Percentiles rank a stretch among this genome's conserved stretches.
Conservation (phyloP, 306 rosid genomes). For the Quillaja saponaria region DNA sequence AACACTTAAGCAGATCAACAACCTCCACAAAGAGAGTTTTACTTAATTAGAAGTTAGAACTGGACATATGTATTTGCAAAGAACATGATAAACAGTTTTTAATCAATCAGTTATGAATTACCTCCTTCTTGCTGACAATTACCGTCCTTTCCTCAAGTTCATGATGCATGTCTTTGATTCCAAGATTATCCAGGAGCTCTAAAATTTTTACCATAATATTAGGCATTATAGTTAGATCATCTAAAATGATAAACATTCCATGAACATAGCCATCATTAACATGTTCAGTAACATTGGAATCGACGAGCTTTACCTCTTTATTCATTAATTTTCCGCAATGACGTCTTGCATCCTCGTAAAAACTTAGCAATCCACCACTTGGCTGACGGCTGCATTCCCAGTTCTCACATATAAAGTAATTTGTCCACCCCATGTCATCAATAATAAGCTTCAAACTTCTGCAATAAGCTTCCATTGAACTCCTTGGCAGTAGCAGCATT, state of each 20-base stretch:
- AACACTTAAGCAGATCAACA: conserved; percentile 14
- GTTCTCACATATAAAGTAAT: conserved; percentile 2
- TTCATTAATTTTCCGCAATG: background rate
- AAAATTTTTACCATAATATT: background rate
- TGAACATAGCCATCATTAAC: conserved; percentile 5
- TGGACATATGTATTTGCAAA: no score
- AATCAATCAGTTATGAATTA: background rate
- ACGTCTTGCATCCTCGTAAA: background rate
- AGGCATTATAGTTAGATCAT: conserved; percentile 18
- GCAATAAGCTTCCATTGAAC: background rate
- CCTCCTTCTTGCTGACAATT: conserved; percentile 15
- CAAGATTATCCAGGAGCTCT: background rate
- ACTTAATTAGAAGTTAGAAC: no score
- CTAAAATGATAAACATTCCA: conserved; percentile 6
- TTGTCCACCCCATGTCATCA: conserved; percentile 2
- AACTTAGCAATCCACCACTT: background rate
- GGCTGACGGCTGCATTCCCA: background rate
- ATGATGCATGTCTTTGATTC: conserved; percentile 1
- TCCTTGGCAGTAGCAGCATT: conserved; percentile 22
- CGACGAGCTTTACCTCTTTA: background rate
- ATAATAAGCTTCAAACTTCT: conserved; percentile 13
- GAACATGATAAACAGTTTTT: no score
- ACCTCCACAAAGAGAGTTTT: no score
- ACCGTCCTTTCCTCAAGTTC: conserved; percentile 11
- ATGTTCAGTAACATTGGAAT: background rate